Evolutionary conservation across 306 rosid genomes (phyloP).

Genomic region (Rosa multiflora): DNA sequence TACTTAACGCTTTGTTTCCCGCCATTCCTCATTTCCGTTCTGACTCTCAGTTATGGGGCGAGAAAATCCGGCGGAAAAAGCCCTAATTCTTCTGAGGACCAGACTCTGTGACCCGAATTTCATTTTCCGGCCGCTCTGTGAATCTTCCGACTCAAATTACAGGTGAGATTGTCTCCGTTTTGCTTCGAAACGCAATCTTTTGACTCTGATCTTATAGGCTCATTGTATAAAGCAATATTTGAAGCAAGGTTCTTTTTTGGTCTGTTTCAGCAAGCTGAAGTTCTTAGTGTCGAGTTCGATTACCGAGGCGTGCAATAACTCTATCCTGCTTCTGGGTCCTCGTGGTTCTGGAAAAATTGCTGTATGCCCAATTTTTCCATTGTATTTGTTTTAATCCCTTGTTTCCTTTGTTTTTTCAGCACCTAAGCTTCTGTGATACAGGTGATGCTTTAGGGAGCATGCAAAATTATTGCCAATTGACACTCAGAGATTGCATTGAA

Average conservation of each 20-base stretch:
- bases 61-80: slow-evolving; percentile 45
- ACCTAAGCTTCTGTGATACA: not conserved
- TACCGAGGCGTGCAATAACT: slow-evolving; percentile 84
- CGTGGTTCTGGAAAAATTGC: slow-evolving; percentile 84
- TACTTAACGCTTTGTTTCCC: slow-evolving; percentile 15
- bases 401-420: not conserved
- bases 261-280: slow-evolving; percentile 67
- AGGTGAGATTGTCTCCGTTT: slow-evolving; percentile 32
- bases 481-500: not conserved
- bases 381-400: not conserved
- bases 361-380: slow-evolving; percentile 39
- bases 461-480: not conserved
- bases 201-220: not conserved
- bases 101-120: slow-evolving; percentile 62
- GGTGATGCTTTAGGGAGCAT: not conserved
- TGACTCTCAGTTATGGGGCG: slow-evolving; percentile 32
- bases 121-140: slow-evolving; percentile 41
- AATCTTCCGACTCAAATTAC: slow-evolving; percentile 59
- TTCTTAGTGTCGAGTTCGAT: slow-evolving; percentile 78
- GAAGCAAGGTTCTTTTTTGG: not conserved
- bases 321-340: slow-evolving; percentile 86
- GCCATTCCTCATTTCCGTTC: slow-evolving; percentile 22
- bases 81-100: slow-evolving; percentile 55
- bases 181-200: too few relatives aligned
- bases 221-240: not conserved